phyloP scores from a whole-genome alignment of 495 filamentous ascomycete genomes.

The Terfezia claveryi region DNA sequence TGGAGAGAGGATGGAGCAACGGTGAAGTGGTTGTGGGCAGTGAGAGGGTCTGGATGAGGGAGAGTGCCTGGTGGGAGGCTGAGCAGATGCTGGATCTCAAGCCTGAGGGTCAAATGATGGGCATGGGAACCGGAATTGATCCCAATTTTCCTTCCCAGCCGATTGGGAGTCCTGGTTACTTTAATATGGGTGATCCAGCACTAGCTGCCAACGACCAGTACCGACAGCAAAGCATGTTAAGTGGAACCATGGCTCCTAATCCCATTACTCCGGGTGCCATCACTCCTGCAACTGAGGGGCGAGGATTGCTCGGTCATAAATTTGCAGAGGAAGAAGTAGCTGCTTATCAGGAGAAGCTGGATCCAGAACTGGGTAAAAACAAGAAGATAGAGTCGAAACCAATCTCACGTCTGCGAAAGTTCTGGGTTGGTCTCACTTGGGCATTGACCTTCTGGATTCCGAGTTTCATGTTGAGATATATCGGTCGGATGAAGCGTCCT shows the following conservation, averaged over 20 bases:
- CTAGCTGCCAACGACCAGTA: not conserved
- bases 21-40: constrained; percentile 80
- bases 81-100: constrained; percentile 92
- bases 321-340: constrained; percentile 16
- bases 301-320: constrained; percentile 19
- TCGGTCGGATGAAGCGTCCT: constrained; percentile 92
- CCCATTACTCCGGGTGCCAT: not conserved
- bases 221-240: not conserved
- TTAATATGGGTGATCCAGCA: not conserved
- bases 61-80: constrained; percentile 91
- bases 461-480: constrained; percentile 50
- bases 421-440: constrained; percentile 72
- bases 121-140: not conserved
- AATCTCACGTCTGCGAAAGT: constrained; percentile 37
- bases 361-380: constrained; percentile 52
- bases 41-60: constrained; percentile 87
- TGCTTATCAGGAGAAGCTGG: constrained; percentile 33
- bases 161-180: not conserved
- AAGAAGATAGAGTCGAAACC: constrained; percentile 54
- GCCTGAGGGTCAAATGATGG: constrained; percentile 3
- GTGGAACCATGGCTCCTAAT: not conserved
- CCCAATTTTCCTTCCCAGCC: not conserved
- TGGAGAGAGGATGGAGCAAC: constrained; percentile 94
- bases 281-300: constrained; percentile 2
- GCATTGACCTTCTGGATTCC: constrained; percentile 85